These are phyloP conservation scores for Allantophomopsis cytisporea DNA, from an alignment of 2,329 filamentous ascomycete species.

Conservation along the genomic window DNA sequence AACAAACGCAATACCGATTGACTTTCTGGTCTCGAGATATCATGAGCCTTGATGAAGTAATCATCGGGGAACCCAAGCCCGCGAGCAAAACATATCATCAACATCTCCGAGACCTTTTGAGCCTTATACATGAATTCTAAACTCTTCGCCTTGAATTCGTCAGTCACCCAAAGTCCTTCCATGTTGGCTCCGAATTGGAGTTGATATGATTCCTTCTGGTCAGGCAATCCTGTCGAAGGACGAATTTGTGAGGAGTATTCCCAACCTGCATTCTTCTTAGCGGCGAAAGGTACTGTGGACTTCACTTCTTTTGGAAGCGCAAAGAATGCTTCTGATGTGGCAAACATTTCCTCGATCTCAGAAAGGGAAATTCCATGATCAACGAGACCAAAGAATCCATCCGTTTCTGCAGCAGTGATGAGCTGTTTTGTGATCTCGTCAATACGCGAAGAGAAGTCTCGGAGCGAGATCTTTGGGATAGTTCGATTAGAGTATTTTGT, in stretches of 20 bases:
- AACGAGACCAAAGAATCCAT: constrained; percentile 42
- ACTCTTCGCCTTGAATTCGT: constrained; percentile 32
- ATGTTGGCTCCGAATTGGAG: constrained; percentile 32
- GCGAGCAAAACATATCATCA: constrained; percentile 40
- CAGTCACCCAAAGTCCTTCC: constrained; percentile 16
- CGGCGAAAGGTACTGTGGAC: constrained; percentile 33
- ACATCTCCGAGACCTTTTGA: constrained; percentile 32
- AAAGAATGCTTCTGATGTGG: constrained; percentile 32
- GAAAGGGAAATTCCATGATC: constrained; percentile 28
- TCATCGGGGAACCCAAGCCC: constrained; percentile 37
- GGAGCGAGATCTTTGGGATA: constrained; percentile 36
- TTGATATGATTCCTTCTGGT: constrained; percentile 44
- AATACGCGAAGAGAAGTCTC: constrained; percentile 35
- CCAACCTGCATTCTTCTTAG: constrained; percentile 35
- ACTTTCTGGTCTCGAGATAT: constrained; percentile 29
- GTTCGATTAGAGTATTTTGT: constrained; percentile 1
- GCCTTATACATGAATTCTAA: constrained; percentile 16
- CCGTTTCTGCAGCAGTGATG: constrained; percentile 37
- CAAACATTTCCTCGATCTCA: constrained; percentile 29
- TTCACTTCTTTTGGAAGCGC: constrained; percentile 32
- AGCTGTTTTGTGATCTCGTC: constrained; percentile 37
- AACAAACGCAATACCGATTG: constrained; percentile 41
- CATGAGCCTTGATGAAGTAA: constrained; percentile 38
- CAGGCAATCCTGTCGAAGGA: constrained; percentile 37
- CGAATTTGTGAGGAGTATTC: constrained; percentile 40